Evolutionary conservation across 2,329 filamentous ascomycete genomes (phyloP), one percentile per base, ranked within the genome.

Genomic region (Elsinoe batatas): DNA sequence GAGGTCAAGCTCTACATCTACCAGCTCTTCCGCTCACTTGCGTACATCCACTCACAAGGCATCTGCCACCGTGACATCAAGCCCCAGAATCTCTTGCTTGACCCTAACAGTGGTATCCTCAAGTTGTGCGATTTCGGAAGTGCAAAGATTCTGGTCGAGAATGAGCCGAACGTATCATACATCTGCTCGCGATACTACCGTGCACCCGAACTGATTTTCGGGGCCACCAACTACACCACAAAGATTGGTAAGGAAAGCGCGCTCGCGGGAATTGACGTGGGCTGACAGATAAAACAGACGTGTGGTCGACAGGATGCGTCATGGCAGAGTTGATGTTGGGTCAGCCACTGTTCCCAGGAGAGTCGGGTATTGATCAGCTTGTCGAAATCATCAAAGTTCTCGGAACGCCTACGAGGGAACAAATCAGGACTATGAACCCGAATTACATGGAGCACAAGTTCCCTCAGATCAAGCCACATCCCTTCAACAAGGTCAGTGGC

Each of bases 391-490:
- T 98, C 79, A 98, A 98, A 76, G 91, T 98, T 54, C 77, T 98
- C 59, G 93, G 93, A 58, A 98, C 93, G 15, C 93, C 93, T 15
- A 97, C 93, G 35, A 82, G 93, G 61, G 93, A 98, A 71, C 93
- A 98, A 73, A 98, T 98, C 67, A 88, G 93, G 64, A 98, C 93
- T 62, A 98, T 98, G 93, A 98, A 98, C 74, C 93, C 93, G 58
- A 98, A 98, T 74, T 98, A 98, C 74, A 98, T 98, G 93, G 93
- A 98, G 76, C 93, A 98, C 77, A 97, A 97, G 77, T 98, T 98
- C 74, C 93, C 93, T 47, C 93, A 98, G 73, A 98, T 98, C 77
- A 98, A 98, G 78, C 93, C 93, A 57, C 93, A 98, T 68, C 93
- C 93, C 26, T 98, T 98, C 79, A 94, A 87, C 76, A 97, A 97